A percentile compares a stretch with the other conserved stretches of the same genome.
Conservation (phyloP, 176 grass and related monocot species). For the Ensete glaucum region DNA sequence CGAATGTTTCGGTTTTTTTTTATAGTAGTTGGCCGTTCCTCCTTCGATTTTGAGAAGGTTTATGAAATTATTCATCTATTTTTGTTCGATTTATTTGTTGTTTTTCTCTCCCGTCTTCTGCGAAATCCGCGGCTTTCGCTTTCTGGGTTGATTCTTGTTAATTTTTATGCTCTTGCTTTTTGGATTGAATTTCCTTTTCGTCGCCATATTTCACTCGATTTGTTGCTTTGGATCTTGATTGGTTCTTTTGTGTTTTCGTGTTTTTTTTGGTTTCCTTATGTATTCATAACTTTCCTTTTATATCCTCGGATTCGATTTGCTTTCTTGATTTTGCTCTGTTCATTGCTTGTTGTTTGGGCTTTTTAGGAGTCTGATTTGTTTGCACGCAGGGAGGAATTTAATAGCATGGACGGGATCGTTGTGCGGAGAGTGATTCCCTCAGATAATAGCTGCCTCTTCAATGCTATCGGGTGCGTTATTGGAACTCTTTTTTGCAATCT, state of each 20-base stretch:
- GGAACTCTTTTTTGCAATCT: background rate
- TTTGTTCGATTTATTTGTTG: background rate
- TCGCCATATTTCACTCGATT: background rate
- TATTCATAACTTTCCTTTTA: too few relatives aligned
- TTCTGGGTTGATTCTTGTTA: background rate
- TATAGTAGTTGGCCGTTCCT: too few relatives aligned
- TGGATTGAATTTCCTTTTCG: background rate
- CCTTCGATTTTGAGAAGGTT: too few relatives aligned
- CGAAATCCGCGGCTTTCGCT: too few relatives aligned
- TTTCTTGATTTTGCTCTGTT: background rate
- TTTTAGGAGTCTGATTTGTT: too few relatives aligned
- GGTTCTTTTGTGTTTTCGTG: background rate
- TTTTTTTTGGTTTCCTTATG: background rate
- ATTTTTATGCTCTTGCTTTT: background rate
- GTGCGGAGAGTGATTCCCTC: slow-evolving; percentile 86
- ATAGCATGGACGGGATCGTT: slow-evolving; percentile 65
- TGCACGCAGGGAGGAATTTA: background rate
- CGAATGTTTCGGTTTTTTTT: too few relatives aligned
- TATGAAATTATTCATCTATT: too few relatives aligned
- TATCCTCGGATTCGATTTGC: background rate
- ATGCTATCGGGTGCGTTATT: slow-evolving; percentile 65
- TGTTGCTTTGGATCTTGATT: background rate
- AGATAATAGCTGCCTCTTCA: slow-evolving; percentile 97
- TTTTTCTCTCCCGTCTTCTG: background rate
- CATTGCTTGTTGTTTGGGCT: background rate